A percentile compares a stretch with the other conserved stretches of the same genome.
phyloP scores from a whole-genome alignment of 257 asterid genomes.

The Fraxinus anomala region DNA sequence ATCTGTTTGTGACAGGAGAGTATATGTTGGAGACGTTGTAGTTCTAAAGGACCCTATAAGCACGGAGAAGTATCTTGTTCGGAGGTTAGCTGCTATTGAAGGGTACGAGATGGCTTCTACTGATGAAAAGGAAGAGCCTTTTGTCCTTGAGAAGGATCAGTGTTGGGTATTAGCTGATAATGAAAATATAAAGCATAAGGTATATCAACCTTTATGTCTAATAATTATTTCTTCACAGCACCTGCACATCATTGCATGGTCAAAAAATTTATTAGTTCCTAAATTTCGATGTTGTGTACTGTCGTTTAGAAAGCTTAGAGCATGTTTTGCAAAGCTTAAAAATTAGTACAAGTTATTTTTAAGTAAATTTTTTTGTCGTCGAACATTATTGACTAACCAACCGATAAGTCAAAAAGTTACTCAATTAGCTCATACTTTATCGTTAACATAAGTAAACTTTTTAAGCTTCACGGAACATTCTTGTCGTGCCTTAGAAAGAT shows the following conservation, averaged over 20 bases:
- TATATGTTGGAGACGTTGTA: constrained; percentile 76
- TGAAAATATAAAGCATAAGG: constrained; percentile 65
- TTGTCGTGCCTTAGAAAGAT: background rate
- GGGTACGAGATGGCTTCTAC: constrained; percentile 82
- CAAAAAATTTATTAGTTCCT: background rate
- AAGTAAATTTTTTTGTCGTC: background rate
- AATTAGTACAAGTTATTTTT: too few relatives aligned
- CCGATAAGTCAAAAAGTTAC: background rate
- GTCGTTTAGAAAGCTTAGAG: background rate
- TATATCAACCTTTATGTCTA: constrained; percentile 25
- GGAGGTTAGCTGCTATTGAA: constrained; percentile 84
- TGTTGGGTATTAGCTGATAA: constrained; percentile 94
- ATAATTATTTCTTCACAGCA: background rate
- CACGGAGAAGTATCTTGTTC: constrained; percentile 54
- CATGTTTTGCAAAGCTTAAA: background rate
- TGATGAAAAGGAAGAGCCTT: constrained; percentile 67
- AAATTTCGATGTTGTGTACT: background rate
- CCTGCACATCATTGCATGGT: background rate
- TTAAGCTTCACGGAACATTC: background rate
- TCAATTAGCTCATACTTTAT: too few relatives aligned
- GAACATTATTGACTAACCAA: background rate
- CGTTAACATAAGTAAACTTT: background rate
- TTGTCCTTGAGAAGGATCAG: constrained; percentile 69
- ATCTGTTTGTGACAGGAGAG: constrained; percentile 48
- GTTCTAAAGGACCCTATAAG: constrained; percentile 69